Percentiles rank a stretch among this genome's conserved stretches.
phyloP scores from a whole-genome alignment of 352 stramenopile species.

The Globisporangium takayamanum region DNA sequence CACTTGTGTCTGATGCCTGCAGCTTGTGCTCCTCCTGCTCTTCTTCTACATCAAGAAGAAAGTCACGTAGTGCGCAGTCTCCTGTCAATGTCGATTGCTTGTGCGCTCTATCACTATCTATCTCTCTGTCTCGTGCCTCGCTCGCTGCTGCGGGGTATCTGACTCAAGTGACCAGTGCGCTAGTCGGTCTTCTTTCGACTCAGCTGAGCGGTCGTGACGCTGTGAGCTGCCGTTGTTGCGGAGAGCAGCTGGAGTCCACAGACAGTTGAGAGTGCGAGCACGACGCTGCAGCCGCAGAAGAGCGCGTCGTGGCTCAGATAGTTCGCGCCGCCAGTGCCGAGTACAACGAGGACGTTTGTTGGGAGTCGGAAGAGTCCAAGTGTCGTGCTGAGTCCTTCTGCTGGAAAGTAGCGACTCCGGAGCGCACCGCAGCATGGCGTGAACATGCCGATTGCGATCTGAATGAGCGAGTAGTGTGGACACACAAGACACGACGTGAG shows the following conservation, averaged over 20 bases:
- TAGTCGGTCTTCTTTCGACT: too few species aligned
- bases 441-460: conserved; percentile 51
- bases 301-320: conserved; percentile 27
- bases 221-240: too few species aligned
- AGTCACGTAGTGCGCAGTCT: conserved; percentile 22
- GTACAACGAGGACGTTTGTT: conserved; percentile 57
- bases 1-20: conserved; percentile 1
- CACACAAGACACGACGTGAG: background rate
- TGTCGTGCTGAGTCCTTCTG: conserved; percentile 34
- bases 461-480: background rate
- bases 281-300: conserved; percentile 30
- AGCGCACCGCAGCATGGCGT: conserved; percentile 52
- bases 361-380: conserved; percentile 49
- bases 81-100: background rate
- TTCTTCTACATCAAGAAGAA: conserved; percentile 53
- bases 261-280: conserved; percentile 28
- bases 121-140: background rate
- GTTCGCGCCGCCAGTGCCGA: conserved; percentile 38
- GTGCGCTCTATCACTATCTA: background rate
- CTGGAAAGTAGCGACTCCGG: conserved; percentile 38
- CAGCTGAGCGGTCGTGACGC: too few species aligned
- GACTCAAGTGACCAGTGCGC: conserved; percentile 12
- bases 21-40: conserved; percentile 45
- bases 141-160: conserved; percentile 9
- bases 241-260: conserved; percentile 24